Conservation (phyloP, 2,329 filamentous ascomycete genomes). For the Didymella lethalis region DNA sequence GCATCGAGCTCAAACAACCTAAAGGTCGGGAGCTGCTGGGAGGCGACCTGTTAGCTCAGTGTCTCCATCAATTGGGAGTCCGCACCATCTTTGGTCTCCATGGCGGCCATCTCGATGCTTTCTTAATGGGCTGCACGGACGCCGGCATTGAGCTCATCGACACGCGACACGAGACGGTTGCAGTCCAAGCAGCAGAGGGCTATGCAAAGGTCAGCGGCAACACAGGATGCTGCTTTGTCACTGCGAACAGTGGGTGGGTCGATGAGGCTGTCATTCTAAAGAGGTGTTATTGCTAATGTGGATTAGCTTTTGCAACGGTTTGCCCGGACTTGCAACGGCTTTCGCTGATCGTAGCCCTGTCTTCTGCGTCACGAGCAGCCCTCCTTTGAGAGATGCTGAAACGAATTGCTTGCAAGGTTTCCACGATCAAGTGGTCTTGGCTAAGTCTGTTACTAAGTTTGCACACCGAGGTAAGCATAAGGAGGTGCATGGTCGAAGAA, state of each 20-base stretch:
- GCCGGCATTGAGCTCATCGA: conserved; percentile 55
- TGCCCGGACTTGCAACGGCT: conserved; percentile 57
- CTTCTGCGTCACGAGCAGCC: conserved; percentile 56
- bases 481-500: too few relatives aligned
- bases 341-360: conserved; percentile 56
- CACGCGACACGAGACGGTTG: conserved; percentile 58
- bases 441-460: conserved; percentile 57
- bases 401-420: conserved; percentile 58
- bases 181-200: conserved; percentile 58
- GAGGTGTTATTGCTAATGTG: not conserved
- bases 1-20: conserved; percentile 42
- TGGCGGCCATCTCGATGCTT: conserved; percentile 59
- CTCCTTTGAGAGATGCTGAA: conserved; percentile 56
- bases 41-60: conserved; percentile 58
- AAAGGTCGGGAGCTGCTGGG: conserved; percentile 53
- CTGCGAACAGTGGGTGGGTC: conserved; percentile 57
- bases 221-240: conserved; percentile 58
- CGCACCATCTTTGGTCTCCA: conserved; percentile 58
- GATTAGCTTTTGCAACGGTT: conserved; percentile 55
- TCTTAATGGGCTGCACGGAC: conserved; percentile 55
- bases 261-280: not conserved
- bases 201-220: conserved; percentile 57
- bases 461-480: conserved; percentile 49
- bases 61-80: conserved; percentile 53
- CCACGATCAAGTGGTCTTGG: conserved; percentile 57